phyloP scores from a whole-genome alignment of 2,329 filamentous ascomycete genomes.

The Raffaelea ambrosiae region DNA sequence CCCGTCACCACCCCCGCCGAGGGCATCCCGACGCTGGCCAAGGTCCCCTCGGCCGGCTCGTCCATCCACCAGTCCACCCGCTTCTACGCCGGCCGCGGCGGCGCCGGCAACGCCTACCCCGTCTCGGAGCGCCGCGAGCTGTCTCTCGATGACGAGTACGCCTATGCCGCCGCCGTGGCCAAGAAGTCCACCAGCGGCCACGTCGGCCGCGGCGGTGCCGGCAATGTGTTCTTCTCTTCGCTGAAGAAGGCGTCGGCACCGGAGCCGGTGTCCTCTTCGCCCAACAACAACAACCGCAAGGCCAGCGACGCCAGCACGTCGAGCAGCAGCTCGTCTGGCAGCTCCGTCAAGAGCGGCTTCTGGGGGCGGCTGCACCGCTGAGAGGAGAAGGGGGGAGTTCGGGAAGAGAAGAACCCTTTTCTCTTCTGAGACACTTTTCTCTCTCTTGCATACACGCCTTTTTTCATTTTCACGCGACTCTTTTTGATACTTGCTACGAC shows the following conservation, averaged over 20 bases:
- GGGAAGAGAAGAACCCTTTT: too few relatives aligned
- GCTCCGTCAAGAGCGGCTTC: slow-evolving; percentile 19
- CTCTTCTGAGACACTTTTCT: too few relatives aligned
- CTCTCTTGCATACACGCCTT: background rate
- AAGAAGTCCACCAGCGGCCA: slow-evolving; percentile 45
- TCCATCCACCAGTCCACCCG: slow-evolving; percentile 32
- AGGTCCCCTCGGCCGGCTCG: slow-evolving; percentile 31
- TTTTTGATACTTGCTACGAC: background rate
- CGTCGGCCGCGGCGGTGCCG: slow-evolving; percentile 57
- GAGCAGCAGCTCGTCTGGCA: slow-evolving; percentile 15
- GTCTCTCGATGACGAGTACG: slow-evolving; percentile 60
- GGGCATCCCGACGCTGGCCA: slow-evolving; percentile 39
- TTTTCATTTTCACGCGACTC: background rate
- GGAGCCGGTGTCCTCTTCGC: background rate
- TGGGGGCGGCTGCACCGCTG: slow-evolving; percentile 29
- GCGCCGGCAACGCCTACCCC: slow-evolving; percentile 55
- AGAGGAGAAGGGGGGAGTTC: background rate
- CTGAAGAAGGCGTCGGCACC: background rate
- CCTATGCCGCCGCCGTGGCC: slow-evolving; percentile 43
- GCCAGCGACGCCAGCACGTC: slow-evolving; percentile 20
- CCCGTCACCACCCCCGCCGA: slow-evolving; percentile 33
- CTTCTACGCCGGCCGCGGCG: slow-evolving; percentile 60
- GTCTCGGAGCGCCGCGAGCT: slow-evolving; percentile 46
- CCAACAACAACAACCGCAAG: slow-evolving; percentile 14
- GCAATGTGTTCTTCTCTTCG: slow-evolving; percentile 39